Base-by-base conservation (phyloP, 2,329 filamentous ascomycete genomes). In the Teratosphaeria zuluensis region DNA sequence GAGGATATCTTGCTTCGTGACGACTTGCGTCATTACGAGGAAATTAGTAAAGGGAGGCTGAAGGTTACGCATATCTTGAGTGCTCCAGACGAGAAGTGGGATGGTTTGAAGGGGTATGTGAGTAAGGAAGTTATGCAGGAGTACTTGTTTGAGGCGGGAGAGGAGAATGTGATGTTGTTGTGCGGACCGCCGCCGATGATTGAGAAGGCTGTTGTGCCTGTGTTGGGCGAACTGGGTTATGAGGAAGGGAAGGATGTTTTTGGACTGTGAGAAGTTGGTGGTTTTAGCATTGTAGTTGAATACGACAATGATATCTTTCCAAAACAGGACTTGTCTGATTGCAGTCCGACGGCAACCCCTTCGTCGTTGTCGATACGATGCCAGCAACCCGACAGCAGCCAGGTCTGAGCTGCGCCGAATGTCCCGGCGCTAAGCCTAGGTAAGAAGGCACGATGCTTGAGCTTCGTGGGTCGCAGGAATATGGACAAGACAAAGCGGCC, bases 101-200 rank as follows among this genome's bases (percentile, higher is more conserved):
- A 74, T 30, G 79, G 78, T 0, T 62, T 74, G 48, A 77, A 68
- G 55, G 80, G 78, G 0, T 73, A 77, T 64, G 74, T 80, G 1
- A 70, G 76, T 63, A 71, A 62, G 24, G 71, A 75, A 1, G 68
- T 78, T 5, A 69, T 80, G 46, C 74, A 72, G 64, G 62, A 74
- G 55, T 67, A 66, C 54, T 61, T 77, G 32, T 81, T 79, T 64
- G 60, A 67, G 52, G 78, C 80, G 0, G 69, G 60, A 0, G 69
- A 77, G 42, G 70, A 69, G 2, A 75, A 67, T 28, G 76, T 76
- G 1, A 75, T 74, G 3, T 76, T 82, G 33, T 64, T 81, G 42
- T 82, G 78, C 64, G 78, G 80, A 0, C 78, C 78, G 42, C 77
- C 77, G 4, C 70, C 71, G 1, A 77, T 81, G 76, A 80, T 82